These are phyloP conservation scores for Gossypium mustelinum DNA, from an alignment of 345 rosid species.

Conservation along the genomic window DNA sequence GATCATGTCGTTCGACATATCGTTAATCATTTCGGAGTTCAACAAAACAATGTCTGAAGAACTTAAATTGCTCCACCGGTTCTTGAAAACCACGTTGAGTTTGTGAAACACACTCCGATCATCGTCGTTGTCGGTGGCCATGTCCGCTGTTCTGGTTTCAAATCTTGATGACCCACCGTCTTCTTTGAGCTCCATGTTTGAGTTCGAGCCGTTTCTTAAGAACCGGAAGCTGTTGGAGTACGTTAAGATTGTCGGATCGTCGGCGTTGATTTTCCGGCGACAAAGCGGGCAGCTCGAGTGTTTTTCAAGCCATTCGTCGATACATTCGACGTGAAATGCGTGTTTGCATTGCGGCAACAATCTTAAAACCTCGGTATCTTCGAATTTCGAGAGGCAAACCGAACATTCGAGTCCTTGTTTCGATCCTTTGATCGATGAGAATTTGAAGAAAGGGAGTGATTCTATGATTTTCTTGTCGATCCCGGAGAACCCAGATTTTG, in stretches of 20 bases:
- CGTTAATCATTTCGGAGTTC: slow-evolving; percentile 63
- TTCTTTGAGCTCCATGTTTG: slow-evolving; percentile 53
- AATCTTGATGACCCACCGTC: slow-evolving; percentile 54
- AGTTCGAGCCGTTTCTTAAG: slow-evolving; percentile 34
- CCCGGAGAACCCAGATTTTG: slow-evolving; percentile 57
- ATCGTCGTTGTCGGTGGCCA: not conserved
- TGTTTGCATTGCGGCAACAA: slow-evolving; percentile 79
- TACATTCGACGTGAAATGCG: slow-evolving; percentile 81
- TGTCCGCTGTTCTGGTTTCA: slow-evolving; percentile 44
- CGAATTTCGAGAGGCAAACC: slow-evolving; percentile 78
- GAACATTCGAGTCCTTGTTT: slow-evolving; percentile 80
- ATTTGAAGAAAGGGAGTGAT: slow-evolving; percentile 83
- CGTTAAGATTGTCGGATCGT: slow-evolving; percentile 42
- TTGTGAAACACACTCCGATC: slow-evolving; percentile 39
- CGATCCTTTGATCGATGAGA: slow-evolving; percentile 70
- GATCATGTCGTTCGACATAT: slow-evolving; percentile 39
- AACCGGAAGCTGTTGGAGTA: slow-evolving; percentile 59
- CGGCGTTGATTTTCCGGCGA: slow-evolving; percentile 46
- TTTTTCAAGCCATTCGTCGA: slow-evolving; percentile 85
- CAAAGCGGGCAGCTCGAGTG: slow-evolving; percentile 94
- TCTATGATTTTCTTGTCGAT: slow-evolving; percentile 68
- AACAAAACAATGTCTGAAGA: slow-evolving; percentile 73
- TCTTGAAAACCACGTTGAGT: slow-evolving; percentile 54
- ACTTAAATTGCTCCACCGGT: slow-evolving; percentile 83
- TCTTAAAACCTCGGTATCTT: slow-evolving; percentile 63